phyloP scores from a whole-genome alignment of 768 basidiomycete species.

The Termitomyces sp. region DNA sequence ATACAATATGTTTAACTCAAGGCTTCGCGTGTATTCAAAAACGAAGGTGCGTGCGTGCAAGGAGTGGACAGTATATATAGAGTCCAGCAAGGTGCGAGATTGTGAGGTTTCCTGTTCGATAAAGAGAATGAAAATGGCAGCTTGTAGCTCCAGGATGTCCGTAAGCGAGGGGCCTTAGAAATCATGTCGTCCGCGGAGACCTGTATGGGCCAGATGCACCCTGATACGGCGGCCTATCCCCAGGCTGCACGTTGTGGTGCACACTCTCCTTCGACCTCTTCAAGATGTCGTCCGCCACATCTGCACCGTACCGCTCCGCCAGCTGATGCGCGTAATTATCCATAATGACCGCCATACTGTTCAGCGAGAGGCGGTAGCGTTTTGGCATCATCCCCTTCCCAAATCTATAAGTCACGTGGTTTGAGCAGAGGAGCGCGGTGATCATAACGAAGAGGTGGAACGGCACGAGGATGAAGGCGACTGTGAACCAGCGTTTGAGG shows the following conservation, averaged over 20 bases:
- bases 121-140: neutral
- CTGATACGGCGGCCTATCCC: conserved; percentile 16
- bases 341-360: conserved; percentile 75
- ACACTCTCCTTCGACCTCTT: conserved; percentile 44
- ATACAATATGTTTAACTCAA: neutral
- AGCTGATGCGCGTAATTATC: conserved; percentile 74
- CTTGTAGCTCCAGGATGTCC: too few relatives aligned
- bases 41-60: neutral
- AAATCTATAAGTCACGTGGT: conserved; percentile 82
- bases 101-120: neutral
- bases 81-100: neutral
- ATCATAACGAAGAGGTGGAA: conserved; percentile 60
- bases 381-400: conserved; percentile 89
- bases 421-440: conserved; percentile 61
- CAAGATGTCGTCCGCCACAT: conserved; percentile 49
- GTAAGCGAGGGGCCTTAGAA: conserved; percentile 2
- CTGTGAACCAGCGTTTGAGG: conserved; percentile 58
- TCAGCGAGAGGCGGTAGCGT: conserved; percentile 66
- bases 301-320: conserved; percentile 60
- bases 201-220: neutral
- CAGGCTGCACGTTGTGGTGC: conserved; percentile 16
- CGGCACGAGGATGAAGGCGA: conserved; percentile 61
- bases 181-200: conserved; percentile 18
- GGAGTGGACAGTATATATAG: neutral
- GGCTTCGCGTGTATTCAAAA: neutral